Conservation (phyloP, 176 grass and related monocot genomes). For the Zea luxurians region DNA sequence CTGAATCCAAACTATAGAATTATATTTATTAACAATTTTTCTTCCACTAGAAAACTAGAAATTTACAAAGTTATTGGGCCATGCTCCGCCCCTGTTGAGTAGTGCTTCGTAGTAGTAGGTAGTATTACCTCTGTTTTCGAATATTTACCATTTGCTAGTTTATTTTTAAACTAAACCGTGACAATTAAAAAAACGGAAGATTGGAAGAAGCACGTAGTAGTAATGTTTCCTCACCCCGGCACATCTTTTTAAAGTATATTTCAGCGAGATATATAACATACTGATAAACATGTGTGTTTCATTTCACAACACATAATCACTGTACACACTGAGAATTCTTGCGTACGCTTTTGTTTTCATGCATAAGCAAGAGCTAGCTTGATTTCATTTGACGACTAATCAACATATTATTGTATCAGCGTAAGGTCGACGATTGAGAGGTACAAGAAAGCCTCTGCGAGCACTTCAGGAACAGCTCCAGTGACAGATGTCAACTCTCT, state of each 20-base stretch:
- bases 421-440: conserved; percentile 78
- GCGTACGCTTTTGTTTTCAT: neutral
- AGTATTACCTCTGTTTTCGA: no score
- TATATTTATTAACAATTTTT: no score
- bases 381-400: neutral
- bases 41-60: no score
- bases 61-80: no score
- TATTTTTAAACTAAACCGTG: no score
- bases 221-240: neutral
- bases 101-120: no score
- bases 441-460: conserved; percentile 82
- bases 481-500: conserved; percentile 69
- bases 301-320: neutral
- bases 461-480: conserved; percentile 60
- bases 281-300: neutral
- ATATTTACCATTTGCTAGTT: no score
- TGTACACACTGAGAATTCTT: neutral
- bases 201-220: no score
- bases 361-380: neutral
- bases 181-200: no score
- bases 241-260: neutral
- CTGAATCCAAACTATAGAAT: no score
- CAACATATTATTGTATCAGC: conserved; percentile 33
- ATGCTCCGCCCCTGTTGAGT: no score
- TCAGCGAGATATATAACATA: neutral